A percentile compares a stretch with the other conserved stretches of the same genome.
Conservation (phyloP, 805 yeast genomes). For the Teunomyces pallodes region DNA sequence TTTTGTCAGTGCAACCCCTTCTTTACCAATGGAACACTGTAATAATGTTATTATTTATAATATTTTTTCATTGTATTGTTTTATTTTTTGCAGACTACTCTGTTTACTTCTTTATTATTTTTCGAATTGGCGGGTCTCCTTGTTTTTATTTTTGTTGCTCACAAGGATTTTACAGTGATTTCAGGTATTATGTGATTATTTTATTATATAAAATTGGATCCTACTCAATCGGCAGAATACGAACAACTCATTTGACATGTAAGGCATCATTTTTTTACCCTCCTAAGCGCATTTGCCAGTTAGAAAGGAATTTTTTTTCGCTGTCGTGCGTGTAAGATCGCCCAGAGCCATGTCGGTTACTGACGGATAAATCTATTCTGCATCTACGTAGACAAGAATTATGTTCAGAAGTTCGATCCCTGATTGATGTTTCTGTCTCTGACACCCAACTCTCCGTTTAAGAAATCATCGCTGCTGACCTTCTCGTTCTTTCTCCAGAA, state of each 20-base stretch:
- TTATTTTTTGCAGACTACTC: too few relatives aligned
- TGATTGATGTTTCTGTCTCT: slow-evolving; percentile 47
- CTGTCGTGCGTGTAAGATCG: not conserved
- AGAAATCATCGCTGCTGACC: slow-evolving; percentile 38
- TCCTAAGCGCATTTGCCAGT: too few relatives aligned
- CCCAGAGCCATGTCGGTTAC: not conserved
- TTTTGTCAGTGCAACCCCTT: not conserved
- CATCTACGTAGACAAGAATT: not conserved
- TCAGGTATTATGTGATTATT: too few relatives aligned
- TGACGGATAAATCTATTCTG: not conserved
- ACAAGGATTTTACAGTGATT: too few relatives aligned
- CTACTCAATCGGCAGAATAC: too few relatives aligned
- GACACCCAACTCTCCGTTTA: slow-evolving; percentile 46
- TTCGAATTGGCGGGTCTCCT: too few relatives aligned
- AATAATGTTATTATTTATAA: not conserved
- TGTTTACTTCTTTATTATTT: too few relatives aligned
- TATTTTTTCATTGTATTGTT: not conserved
- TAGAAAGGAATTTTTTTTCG: not conserved
- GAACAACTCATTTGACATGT: too few relatives aligned
- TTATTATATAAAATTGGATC: too few relatives aligned
- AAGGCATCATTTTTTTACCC: too few relatives aligned
- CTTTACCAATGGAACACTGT: not conserved
- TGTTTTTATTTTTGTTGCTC: too few relatives aligned
- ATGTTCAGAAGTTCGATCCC: slow-evolving; percentile 39
- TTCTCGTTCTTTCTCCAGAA: slow-evolving; percentile 48